Base-by-base conservation (phyloP, 805 yeast species). In the Spathaspora hagerdaliae region DNA sequence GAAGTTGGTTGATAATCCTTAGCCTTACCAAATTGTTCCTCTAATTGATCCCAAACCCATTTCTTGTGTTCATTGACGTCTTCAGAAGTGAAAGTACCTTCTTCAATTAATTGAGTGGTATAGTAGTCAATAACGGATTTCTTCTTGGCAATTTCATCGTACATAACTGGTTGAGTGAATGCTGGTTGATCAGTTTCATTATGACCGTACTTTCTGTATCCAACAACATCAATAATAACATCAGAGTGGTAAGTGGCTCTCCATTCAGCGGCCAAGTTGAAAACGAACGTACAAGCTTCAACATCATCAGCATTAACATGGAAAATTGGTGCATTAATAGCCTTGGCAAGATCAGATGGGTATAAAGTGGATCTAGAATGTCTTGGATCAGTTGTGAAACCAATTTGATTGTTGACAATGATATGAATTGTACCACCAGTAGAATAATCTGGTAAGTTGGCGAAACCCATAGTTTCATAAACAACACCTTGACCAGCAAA, bases 171-270 rank as follows among this genome's bases (percentile, higher is more conserved):
- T 74, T 94, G 99, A 39, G 99, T 94, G 81, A 94, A 94, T 32
- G 96, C 77, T 48, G 99, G 99, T 77, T 94, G 99, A 74, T 94
- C 99, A 54, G 98, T 94, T 79, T 94, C 99, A 69, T 94, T 94
- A 79, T 94, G 99, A 67, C 99, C 99, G 67, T 94, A 82, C 71
- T 91, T 92, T 75, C 99, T 84, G 87, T 94, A 94, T 68, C 99
- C 96, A 62, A 94, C 97, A 62, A 94, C 84, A 71, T 94, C 99
- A 61, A 94, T 82, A 60, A 94, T 88, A 47, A 90, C 98, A 65
- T 94, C 99, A 49, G 96, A 79, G 75, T 92, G 92, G 94, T 87
- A 94, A 49, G 88, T 83, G 40, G 94, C 87, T 75, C 99, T 86
- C 96, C 96, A 94, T 73, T 94, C 97, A 49, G 99, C 98, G 54